These are phyloP conservation scores for Thielaviopsis ethacetica DNA, from an alignment of 2,329 filamentous ascomycete genomes.

Conservation along the genomic window DNA sequence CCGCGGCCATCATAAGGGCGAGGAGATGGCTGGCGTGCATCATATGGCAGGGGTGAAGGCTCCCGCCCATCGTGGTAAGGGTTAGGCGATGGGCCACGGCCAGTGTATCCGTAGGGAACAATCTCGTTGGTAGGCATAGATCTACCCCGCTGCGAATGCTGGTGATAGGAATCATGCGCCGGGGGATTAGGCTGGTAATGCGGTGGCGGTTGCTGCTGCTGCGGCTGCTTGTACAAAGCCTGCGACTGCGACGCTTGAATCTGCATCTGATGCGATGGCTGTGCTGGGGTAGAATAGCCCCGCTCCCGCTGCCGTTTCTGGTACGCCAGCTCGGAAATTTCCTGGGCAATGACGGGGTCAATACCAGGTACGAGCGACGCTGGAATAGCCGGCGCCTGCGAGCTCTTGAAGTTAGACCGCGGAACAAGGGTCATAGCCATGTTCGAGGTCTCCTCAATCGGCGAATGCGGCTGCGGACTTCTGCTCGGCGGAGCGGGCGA, in stretches of 20 bases:
- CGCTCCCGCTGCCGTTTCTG: slow-evolving; percentile 34
- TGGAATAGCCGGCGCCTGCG: slow-evolving; percentile 29
- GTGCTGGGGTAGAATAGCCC: slow-evolving; percentile 23
- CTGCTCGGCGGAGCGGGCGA: no score
- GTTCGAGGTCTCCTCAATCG: slow-evolving; percentile 11
- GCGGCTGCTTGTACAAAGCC: neutral
- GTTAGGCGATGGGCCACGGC: slow-evolving; percentile 3
- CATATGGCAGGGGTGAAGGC: slow-evolving; percentile 15
- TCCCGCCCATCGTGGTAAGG: slow-evolving; percentile 17
- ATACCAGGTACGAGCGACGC: slow-evolving; percentile 44
- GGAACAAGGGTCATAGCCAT: slow-evolving; percentile 12
- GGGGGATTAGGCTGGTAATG: neutral
- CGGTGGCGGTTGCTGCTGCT: slow-evolving; percentile 16
- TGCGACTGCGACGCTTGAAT: neutral
- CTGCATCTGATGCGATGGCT: slow-evolving; percentile 16
- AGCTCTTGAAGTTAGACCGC: neutral
- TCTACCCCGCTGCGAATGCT: slow-evolving; percentile 2
- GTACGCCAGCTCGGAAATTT: slow-evolving; percentile 41
- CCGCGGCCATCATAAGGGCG: slow-evolving; percentile 13
- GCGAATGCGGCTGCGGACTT: neutral
- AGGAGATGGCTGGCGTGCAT: slow-evolving; percentile 6
- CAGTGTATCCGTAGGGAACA: slow-evolving; percentile 11
- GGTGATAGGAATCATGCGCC: neutral
- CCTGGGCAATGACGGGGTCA: slow-evolving; percentile 37
- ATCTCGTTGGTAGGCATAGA: slow-evolving; percentile 11